Base-by-base conservation (phyloP, 2,329 filamentous ascomycete genomes). In the Talaromyces sp. region DNA sequence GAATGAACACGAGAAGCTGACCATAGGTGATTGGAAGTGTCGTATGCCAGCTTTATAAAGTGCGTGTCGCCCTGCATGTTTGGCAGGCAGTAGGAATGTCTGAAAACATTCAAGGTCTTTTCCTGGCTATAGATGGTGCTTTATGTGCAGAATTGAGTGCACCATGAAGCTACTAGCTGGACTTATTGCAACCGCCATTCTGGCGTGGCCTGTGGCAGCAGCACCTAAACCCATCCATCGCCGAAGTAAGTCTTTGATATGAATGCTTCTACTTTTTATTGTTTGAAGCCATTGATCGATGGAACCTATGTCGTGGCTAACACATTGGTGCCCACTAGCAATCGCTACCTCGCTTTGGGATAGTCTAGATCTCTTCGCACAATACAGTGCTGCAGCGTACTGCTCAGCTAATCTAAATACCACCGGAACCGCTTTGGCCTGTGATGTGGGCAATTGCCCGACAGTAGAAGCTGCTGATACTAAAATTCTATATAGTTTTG, bases 331-430 rank as follows among this genome's bases (percentile, higher is more conserved):
- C 22, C 27, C 27, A 19, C 15, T 33, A 62, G 64, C 59, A 19
- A 59, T 66, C n/a, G n/a, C 41, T 35, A 45, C 52, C 15, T 50
- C 60, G 25, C 68, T 81, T 15, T 72, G 83, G 45, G 70, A 75
- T n/a, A 74, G 81, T 52, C 73, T 85, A 13, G 73, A 75, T 3
- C 74, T 84, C 67, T 84, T 82, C 71, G 79, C 81, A 43, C 80
- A 86, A 66, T 86, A 83, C 70, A 78, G 83, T 3, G 83, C 83
- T 1, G 84, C 84, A 3, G 77, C 83, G 35, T 86, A 86, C 73
- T 86, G 84, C 71, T 71, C 78, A 2, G 72, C 68, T 50, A 85
- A 86, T 71, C 79, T 83, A 72, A 73, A 82, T 63, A 77, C 78
- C 19, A 77, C 77, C 47, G 78, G 78, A 9, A 79, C 78, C 61